A percentile compares a stretch with the other conserved stretches of the same genome.
Conservation (phyloP, 1,284 basidiomycete species). For the Sporisorium exsertum region DNA sequence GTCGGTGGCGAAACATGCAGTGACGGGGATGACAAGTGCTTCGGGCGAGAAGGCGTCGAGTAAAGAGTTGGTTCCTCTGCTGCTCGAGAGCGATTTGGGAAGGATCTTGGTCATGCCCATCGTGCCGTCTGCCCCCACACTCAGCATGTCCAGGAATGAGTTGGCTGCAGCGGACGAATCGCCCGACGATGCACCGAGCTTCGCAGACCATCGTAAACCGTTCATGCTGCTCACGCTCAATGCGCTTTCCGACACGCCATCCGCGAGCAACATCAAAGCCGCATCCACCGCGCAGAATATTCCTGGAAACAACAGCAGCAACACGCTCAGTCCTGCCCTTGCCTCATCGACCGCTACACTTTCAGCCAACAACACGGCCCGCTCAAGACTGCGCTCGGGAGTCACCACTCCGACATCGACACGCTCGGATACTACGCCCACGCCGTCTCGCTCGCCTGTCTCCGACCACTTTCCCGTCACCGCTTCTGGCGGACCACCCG, state of each 20-base stretch:
- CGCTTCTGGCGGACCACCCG: background rate
- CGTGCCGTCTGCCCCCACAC: constrained; percentile 3
- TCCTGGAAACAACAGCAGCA: background rate
- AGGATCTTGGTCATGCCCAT: constrained; percentile 45
- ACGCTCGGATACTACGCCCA: constrained; percentile 19
- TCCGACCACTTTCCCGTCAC: constrained; percentile 32
- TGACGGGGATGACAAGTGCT: constrained; percentile 11
- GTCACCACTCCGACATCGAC: constrained; percentile 37
- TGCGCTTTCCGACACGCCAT: constrained; percentile 9
- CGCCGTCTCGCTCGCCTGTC: constrained; percentile 31
- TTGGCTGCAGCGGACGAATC: constrained; percentile 7
- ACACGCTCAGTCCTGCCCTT: constrained; percentile 6
- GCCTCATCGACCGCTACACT: constrained; percentile 29
- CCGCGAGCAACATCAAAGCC: background rate
- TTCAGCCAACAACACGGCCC: constrained; percentile 19
- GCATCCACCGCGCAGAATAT: constrained; percentile 10
- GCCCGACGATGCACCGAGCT: constrained; percentile 6
- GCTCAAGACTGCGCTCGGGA: constrained; percentile 34
- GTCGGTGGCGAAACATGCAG: constrained; percentile 24
- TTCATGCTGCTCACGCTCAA: constrained; percentile 53
- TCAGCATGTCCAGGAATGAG: constrained; percentile 20
- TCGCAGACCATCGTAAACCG: constrained; percentile 15
- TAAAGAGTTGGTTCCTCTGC: constrained; percentile 27
- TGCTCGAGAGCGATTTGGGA: constrained; percentile 44
- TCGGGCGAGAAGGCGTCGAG: background rate